Percentiles rank a stretch among this genome's conserved stretches.
Evolutionary conservation across 2,329 filamentous ascomycete genomes (phyloP).

Genomic region (Phaeosphaeriaceae sp.): DNA sequence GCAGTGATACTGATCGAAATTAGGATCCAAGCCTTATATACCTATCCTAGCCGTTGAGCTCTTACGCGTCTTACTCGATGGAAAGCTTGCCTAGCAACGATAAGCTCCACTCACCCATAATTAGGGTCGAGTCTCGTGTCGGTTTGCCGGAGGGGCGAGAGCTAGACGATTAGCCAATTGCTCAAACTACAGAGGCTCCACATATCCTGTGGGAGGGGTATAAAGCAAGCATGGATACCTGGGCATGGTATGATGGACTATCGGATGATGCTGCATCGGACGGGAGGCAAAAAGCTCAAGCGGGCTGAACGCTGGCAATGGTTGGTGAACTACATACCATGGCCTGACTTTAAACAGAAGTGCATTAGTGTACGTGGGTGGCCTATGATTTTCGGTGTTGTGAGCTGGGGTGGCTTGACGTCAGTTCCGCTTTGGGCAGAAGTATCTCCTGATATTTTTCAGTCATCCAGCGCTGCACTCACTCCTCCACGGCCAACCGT

Average conservation of each 20-base stretch:
- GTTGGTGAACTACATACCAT: conserved; percentile 8
- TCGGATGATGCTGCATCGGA: conserved; percentile 45
- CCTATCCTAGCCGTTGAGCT: conserved; percentile 5
- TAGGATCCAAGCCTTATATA: conserved; percentile 27
- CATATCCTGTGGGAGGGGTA: conserved; percentile 32
- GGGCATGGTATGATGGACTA: conserved; percentile 13
- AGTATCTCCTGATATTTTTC: conserved; percentile 33
- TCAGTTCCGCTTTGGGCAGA: conserved; percentile 19
- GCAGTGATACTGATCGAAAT: conserved; percentile 11
- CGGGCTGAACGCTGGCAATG: conserved; percentile 21
- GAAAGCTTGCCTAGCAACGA: conserved; percentile 9
- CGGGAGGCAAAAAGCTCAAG: conserved; percentile 25
- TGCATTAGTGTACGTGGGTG: conserved; percentile 18
- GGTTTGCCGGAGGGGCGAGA: conserved; percentile 26
- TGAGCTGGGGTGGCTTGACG: conserved; percentile 33
- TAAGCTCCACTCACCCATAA: conserved; percentile 29
- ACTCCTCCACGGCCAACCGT: conserved; percentile 8
- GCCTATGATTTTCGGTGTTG: conserved; percentile 21
- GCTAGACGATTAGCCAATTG: conserved; percentile 17
- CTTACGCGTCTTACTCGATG: conserved; percentile 12
- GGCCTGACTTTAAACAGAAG: conserved; percentile 10
- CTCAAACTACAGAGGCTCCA: conserved; percentile 11
- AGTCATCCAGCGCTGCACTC: conserved; percentile 3
- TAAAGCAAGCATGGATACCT: conserved; percentile 11
- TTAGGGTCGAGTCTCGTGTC: conserved; percentile 22